Base-by-base conservation (phyloP, 2,329 filamentous ascomycete genomes). In the Thermothelomyces thermophilus region DNA sequence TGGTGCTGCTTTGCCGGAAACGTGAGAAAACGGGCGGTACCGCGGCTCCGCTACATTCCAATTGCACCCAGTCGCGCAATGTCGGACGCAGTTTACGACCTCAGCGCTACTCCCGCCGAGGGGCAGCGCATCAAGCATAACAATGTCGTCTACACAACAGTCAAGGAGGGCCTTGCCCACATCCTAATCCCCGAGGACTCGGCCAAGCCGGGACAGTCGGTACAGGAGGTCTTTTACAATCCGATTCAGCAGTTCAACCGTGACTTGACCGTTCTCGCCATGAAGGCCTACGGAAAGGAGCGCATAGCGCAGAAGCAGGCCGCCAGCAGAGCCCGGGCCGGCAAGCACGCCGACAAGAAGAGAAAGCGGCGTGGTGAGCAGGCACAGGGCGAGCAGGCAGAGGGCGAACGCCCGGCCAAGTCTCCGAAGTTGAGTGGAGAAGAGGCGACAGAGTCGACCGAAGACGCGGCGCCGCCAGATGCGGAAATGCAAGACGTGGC, bases 201-300 rank as follows among this genome's bases (percentile, higher is more conserved):
- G 50, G 65, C 65, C 6, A 68, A 73, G 50, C 77, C 80, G 61
- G 72, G 77, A 52, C 77, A 83, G 45, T 75, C 81, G 59, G 74
- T 82, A 34, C 79, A 83, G 59, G 86, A 91, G 61, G 94, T 98
- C 49, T 98, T 98, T 64, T 98, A 98, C 76, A 98, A 98, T 61
- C 91, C 93, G 0, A 96, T 98, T 48, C 93, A 98, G 66, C 93
- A 98, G 65, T 98, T 97, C 75, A 98, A 98, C 68, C 86, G 94
- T 41, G 93, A 98, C 65, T 70, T 98, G 57, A 96, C 89, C 53
- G 88, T 96, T 22, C 77, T 98, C 13, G 89, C 89, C 1, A 95
- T 98, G 66, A 88, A 87, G 63, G 86, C 87, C 0, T 95, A 91
- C 65, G 88, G 87, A 1, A 83, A 93, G 58, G 82, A 88, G 28